Evolutionary conservation across 768 basidiomycete genomes (phyloP), one percentile per base, ranked within the genome.

Genomic region (Coprinopsis strossmayeri): DNA sequence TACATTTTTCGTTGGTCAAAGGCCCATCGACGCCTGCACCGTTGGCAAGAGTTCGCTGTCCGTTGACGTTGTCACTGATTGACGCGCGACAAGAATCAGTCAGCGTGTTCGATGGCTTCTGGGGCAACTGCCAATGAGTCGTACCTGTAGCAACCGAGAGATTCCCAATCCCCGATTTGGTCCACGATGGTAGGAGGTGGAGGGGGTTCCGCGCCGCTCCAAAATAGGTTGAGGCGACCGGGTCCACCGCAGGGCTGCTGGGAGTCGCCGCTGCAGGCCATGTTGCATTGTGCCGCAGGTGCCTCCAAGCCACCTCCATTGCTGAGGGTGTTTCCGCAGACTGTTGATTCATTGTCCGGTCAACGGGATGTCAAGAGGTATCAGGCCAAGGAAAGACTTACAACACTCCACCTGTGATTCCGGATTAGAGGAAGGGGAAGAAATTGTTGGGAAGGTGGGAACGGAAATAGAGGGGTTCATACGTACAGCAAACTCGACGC

Each of bases 91-190:
- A 42, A 25, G 7, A 18, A 38, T 42, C 24, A 42, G 40, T 42
- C 40, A n/a, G 37, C 25, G 43, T 20, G 13, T 40, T 34, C 12
- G 3, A 27, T 17, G n/a, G n/a, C n/a, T n/a, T n/a, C 9, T 17
- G 17, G 27, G 17, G 23, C 21, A 40, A 17, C 24, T 25, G 43
- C 20, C n/a, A 28, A 43, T 17, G 51, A 44, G 25, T 57, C 71
- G 51, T 56, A 84, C 86, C 68, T 82, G 66, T 77, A 87, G 60
- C 87, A 90, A n/a, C 87, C 87, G 25, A 88, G 72, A 0, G 79
- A 82, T 4, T 66, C 59, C 86, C 87, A 89, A 24, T 74, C 67
- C 3, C 83, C 85, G 25, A 82, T 73, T 41, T 61, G 75, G 3
- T 73, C 67, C 0, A 76, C 71, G 20, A 76, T 78, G 15, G 65